phyloP scores from a whole-genome alignment of 129 eudicot species.

The Oenanthe sinensis region DNA sequence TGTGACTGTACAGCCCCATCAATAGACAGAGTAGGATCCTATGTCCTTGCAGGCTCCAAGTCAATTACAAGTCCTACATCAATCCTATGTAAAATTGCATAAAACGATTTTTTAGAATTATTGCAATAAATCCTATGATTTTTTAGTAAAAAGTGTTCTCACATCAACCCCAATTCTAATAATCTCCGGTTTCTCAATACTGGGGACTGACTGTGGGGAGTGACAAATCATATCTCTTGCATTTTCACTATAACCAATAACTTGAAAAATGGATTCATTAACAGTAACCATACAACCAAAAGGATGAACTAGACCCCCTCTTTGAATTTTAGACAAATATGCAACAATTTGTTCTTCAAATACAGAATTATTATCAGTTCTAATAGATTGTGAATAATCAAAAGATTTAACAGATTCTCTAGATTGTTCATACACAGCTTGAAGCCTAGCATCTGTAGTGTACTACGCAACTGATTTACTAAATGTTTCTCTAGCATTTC shows the following conservation, averaged over 20 bases:
- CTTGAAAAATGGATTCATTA: conserved; percentile 43
- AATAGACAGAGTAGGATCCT: conserved; percentile 44
- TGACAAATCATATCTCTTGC: conserved; percentile 45
- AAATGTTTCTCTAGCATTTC: neutral
- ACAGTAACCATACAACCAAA: conserved; percentile 72
- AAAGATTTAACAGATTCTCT: conserved; percentile 58
- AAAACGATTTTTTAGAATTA: conserved; percentile 41
- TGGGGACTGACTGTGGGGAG: conserved; percentile 16
- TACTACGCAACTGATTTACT: conserved; percentile 28
- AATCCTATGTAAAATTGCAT: conserved; percentile 67
- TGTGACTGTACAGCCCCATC: conserved; percentile 60
- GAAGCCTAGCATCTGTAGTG: conserved; percentile 51
- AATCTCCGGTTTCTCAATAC: conserved; percentile 14
- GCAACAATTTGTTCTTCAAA: conserved; percentile 45
- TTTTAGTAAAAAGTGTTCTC: conserved; percentile 57
- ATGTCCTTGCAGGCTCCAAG: conserved; percentile 58
- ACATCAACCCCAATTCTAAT: conserved; percentile 49
- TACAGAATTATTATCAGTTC: conserved; percentile 20
- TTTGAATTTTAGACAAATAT: conserved; percentile 50
- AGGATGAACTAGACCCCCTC: conserved; percentile 67
- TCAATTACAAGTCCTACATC: conserved; percentile 73
- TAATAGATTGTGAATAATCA: conserved; percentile 36
- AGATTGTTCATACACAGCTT: conserved; percentile 52
- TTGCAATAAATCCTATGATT: conserved; percentile 57
- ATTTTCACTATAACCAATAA: conserved; percentile 57